Evolutionary conservation across 2,329 filamentous ascomycete genomes (phyloP).

Genomic region (Fusarium oligoseptatum): DNA sequence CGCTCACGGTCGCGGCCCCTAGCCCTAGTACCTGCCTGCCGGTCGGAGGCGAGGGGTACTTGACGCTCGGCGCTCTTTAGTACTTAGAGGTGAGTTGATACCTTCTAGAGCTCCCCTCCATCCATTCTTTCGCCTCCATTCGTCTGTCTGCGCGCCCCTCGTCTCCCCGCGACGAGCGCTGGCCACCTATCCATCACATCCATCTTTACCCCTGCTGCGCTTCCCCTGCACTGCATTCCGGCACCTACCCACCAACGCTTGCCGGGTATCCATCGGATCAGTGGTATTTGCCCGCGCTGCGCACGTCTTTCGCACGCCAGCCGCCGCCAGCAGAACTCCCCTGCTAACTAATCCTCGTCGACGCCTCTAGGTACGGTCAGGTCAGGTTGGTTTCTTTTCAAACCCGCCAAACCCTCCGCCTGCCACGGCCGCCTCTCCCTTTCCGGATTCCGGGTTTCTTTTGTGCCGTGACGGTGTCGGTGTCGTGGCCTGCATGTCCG

Average conservation of each 20-base stretch:
- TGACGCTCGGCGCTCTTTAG: not conserved
- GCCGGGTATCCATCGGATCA: slow-evolving; percentile 14
- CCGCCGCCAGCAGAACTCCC: slow-evolving; percentile 22
- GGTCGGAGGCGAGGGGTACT: not conserved
- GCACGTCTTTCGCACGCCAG: slow-evolving; percentile 19
- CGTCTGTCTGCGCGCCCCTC: not conserved
- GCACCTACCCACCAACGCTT: slow-evolving; percentile 2
- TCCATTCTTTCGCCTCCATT: not conserved
- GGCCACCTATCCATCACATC: not conserved
- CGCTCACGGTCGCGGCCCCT: not conserved
- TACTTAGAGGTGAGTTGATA: not conserved
- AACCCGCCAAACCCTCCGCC: slow-evolving; percentile 22
- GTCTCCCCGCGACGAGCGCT: slow-evolving; percentile 2
- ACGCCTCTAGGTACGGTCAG: slow-evolving; percentile 6
- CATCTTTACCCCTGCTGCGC: not conserved
- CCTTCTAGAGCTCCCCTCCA: not conserved
- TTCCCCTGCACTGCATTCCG: slow-evolving; percentile 7
- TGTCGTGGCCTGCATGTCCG: slow-evolving; percentile 23
- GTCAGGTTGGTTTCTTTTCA: slow-evolving; percentile 1
- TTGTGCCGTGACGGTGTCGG: slow-evolving; percentile 33
- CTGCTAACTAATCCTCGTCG: slow-evolving; percentile 29
- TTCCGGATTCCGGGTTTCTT: slow-evolving; percentile 21
- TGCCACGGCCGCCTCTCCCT: slow-evolving; percentile 27
- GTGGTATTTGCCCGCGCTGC: slow-evolving; percentile 1
- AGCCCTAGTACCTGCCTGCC: slow-evolving; percentile 3